Conservation (phyloP, 2,329 filamentous ascomycete genomes). For the Pyricularia grisea region DNA sequence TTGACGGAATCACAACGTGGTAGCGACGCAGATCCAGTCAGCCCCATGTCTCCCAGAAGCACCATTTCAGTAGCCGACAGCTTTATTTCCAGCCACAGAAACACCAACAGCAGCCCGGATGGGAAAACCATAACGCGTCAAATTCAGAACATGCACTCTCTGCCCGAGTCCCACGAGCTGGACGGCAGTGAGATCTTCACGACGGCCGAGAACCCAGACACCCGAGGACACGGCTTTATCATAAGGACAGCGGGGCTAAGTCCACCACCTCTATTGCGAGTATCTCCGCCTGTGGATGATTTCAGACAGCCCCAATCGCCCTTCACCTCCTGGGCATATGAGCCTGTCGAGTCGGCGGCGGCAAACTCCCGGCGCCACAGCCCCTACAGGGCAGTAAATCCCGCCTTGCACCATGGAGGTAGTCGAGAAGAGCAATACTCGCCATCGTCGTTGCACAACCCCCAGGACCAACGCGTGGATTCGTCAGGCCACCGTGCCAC, state of each 20-base stretch:
- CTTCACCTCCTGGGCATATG: not conserved
- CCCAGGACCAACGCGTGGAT: not conserved
- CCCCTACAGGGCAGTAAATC: too few species aligned
- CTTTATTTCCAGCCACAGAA: not conserved
- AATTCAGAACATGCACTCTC: not conserved
- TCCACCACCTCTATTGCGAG: not conserved
- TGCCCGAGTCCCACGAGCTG: not conserved
- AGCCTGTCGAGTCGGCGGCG: not conserved
- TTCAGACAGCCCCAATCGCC: not conserved
- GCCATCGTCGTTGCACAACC: not conserved
- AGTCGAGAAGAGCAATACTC: too few species aligned
- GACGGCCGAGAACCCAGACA: not conserved
- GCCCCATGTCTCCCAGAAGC: not conserved
- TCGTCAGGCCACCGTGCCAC: not conserved
- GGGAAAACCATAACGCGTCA: not conserved
- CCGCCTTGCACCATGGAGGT: not conserved
- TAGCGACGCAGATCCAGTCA: not conserved
- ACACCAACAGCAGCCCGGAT: not conserved
- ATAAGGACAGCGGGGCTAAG: not conserved
- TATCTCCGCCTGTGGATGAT: not conserved
- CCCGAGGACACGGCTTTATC: not conserved
- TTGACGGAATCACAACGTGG: too few species aligned
- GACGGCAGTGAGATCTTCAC: not conserved
- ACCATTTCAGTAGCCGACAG: not conserved
- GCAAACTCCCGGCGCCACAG: not conserved